Base-by-base conservation (phyloP, 2,329 filamentous ascomycete species). In the Aspergillus felis region DNA sequence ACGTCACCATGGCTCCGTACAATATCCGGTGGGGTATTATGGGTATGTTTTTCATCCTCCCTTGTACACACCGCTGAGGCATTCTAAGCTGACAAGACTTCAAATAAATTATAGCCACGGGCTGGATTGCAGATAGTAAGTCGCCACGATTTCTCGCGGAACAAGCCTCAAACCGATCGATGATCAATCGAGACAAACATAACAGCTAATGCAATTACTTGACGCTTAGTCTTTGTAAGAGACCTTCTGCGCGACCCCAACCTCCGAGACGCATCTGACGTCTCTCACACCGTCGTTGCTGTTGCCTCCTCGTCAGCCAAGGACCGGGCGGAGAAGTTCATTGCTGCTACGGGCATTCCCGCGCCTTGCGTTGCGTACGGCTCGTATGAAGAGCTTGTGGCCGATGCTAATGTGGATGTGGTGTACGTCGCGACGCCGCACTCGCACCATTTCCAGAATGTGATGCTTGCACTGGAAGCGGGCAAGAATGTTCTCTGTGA, bases 391-490 rank as follows among this genome's bases (percentile, higher is more conserved):
- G 89, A 92, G 71, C 83, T 96, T 28, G 91, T 93, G 27, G 82
- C 84, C 52, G 90, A 96, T 71, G 79, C 87, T 6, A 83, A 90
- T 66, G 84, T 96, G 64, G 90, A 96, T 73, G 90, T 95, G 66
- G 77, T 96, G 76, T 96, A 96, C 74, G 85, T 96, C 56, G 91
- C 91, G 25, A 96, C 92, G 3, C 92, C 92, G 17, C 92, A 96
- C 78, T 92, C 89, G 66, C 92, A 96, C 74, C 92, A 96, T 79
- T 96, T 92, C 79, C 91, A 95, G 74, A 93, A 96, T 76, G 84
- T 86, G 62, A 90, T 92, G 84, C 83, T 95, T n/a, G 89, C 87
- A 47, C 81, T 96, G 42, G 84, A 90, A 64, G 89, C 89, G 7
- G 89, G 90, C 68, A 96, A 96, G 81, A 83, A 93, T 67, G 91